These are phyloP conservation scores for Trichoderma guizhouense DNA, from an alignment of 2,329 filamentous ascomycete genomes.

Conservation along the genomic window DNA sequence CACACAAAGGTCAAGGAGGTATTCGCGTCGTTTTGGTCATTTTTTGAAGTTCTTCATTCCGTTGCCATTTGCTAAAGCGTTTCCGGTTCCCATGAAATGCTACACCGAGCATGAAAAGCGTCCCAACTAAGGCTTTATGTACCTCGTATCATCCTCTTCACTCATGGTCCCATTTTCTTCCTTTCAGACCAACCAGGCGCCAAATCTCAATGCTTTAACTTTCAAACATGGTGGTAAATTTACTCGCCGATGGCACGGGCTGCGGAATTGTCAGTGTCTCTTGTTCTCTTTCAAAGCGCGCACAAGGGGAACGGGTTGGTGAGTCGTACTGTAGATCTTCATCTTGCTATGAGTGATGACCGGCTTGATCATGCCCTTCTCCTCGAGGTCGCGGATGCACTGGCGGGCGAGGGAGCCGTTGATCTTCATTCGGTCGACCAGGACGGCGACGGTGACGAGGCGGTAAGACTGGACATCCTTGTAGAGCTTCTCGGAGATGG, in stretches of 20 bases:
- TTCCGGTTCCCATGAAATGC: conserved; percentile 37
- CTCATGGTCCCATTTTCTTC: conserved; percentile 34
- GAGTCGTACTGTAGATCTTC: conserved; percentile 85
- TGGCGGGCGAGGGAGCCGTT: conserved; percentile 93
- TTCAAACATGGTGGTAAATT: conserved; percentile 32
- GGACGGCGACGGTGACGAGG: conserved; percentile 95
- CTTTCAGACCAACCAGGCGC: conserved; percentile 38
- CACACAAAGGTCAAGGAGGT: neutral
- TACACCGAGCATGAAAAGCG: conserved; percentile 40
- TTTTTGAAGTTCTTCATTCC: conserved; percentile 37
- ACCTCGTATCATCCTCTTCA: conserved; percentile 35
- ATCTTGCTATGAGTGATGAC: conserved; percentile 94
- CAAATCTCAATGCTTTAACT: conserved; percentile 36
- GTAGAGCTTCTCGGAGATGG: conserved; percentile 95
- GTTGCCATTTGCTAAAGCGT: conserved; percentile 38
- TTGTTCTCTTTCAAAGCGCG: neutral
- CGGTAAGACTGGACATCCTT: conserved; percentile 99
- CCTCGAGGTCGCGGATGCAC: conserved; percentile 90
- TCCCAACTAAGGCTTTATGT: conserved; percentile 36
- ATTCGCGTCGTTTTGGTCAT: conserved; percentile 20
- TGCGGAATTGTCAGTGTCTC: conserved; percentile 36
- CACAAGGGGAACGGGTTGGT: neutral
- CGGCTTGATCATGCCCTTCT: conserved; percentile 98
- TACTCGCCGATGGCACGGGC: conserved; percentile 59
- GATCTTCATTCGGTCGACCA: conserved; percentile 99